Conservation (phyloP, 2,329 filamentous ascomycete genomes). For the Bisporella sp. region DNA sequence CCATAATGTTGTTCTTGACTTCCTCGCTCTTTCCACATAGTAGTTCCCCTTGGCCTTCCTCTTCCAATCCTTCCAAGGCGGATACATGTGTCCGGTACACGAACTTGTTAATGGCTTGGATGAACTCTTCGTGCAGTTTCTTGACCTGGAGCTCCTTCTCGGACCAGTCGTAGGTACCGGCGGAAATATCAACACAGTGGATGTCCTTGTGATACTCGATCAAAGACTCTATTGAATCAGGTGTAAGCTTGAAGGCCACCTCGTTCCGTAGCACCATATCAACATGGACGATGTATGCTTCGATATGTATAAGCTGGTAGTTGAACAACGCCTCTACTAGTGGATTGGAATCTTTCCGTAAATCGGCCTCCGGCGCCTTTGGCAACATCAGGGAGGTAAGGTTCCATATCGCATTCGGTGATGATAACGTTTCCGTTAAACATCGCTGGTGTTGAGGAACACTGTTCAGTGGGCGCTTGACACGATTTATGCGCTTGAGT, state of each 20-base stretch:
- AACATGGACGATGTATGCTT: slow-evolving; percentile 97
- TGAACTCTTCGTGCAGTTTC: slow-evolving; percentile 94
- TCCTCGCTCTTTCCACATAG: slow-evolving; percentile 88
- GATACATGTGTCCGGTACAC: slow-evolving; percentile 86
- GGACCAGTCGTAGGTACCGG: slow-evolving; percentile 87
- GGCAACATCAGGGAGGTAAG: slow-evolving; percentile 88
- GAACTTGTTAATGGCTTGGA: slow-evolving; percentile 95
- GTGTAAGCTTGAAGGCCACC: slow-evolving; percentile 95
- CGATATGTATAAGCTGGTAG: slow-evolving; percentile 86
- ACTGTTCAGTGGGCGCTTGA: slow-evolving; percentile 96
- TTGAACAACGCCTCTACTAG: slow-evolving; percentile 84
- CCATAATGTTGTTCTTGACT: slow-evolving; percentile 80
- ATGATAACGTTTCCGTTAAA: slow-evolving; percentile 89
- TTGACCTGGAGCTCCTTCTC: slow-evolving; percentile 95
- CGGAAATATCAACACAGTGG: slow-evolving; percentile 83
- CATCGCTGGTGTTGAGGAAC: slow-evolving; percentile 93
- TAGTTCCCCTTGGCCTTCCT: slow-evolving; percentile 91
- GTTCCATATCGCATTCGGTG: slow-evolving; percentile 87
- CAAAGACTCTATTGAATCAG: slow-evolving; percentile 86
- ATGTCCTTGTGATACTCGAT: slow-evolving; percentile 96
- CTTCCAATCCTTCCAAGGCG: slow-evolving; percentile 90
- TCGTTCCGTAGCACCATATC: slow-evolving; percentile 98
- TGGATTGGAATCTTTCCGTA: slow-evolving; percentile 74
- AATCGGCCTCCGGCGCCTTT: slow-evolving; percentile 79
- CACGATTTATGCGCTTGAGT: slow-evolving; percentile 90